A percentile compares a stretch with the other conserved stretches of the same genome.
phyloP scores from a whole-genome alignment of 352 stramenopile genomes.

The Phytophthora pseudosyringae region DNA sequence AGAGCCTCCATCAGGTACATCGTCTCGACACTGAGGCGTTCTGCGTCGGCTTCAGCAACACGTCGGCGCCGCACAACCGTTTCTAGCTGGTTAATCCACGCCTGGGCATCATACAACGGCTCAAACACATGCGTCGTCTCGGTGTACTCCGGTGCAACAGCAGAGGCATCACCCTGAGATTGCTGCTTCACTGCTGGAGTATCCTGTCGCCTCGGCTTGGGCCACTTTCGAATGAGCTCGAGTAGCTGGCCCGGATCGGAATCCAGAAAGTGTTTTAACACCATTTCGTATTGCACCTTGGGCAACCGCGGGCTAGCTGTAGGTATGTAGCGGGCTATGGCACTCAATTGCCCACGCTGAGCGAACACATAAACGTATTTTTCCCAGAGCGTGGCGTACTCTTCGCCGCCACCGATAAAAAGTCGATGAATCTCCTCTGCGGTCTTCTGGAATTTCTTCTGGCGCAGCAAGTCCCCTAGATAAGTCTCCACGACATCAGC shows the following conservation, averaged over 20 bases:
- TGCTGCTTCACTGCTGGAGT: constrained; percentile 23
- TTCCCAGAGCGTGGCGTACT: constrained; percentile 76
- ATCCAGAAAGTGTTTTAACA: constrained; percentile 85
- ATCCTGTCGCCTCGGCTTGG: constrained; percentile 68
- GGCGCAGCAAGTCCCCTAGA: constrained; percentile 71
- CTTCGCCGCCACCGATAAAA: constrained; percentile 60
- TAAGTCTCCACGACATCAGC: constrained; percentile 81
- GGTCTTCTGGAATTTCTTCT: constrained; percentile 74
- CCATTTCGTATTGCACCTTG: constrained; percentile 84
- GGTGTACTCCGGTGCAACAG: constrained; percentile 73
- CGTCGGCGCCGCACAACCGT: constrained; percentile 71
- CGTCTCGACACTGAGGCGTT: constrained; percentile 77
- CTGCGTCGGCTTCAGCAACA: constrained; percentile 64
- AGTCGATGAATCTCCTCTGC: constrained; percentile 79
- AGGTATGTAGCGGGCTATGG: constrained; percentile 78
- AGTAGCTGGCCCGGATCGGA: constrained; percentile 78
- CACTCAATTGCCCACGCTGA: constrained; percentile 73
- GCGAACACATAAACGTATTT: constrained; percentile 91
- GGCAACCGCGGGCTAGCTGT: constrained; percentile 74
- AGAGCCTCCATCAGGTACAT: constrained; percentile 86
- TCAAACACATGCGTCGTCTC: constrained; percentile 73
- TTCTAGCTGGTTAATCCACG: constrained; percentile 87
- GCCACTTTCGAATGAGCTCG: constrained; percentile 85
- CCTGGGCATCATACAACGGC: constrained; percentile 77
- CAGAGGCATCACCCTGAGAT: constrained; percentile 19